These are phyloP conservation scores for Erodium trifolium DNA, from an alignment of 441 rosid species.

Conservation along the genomic window DNA sequence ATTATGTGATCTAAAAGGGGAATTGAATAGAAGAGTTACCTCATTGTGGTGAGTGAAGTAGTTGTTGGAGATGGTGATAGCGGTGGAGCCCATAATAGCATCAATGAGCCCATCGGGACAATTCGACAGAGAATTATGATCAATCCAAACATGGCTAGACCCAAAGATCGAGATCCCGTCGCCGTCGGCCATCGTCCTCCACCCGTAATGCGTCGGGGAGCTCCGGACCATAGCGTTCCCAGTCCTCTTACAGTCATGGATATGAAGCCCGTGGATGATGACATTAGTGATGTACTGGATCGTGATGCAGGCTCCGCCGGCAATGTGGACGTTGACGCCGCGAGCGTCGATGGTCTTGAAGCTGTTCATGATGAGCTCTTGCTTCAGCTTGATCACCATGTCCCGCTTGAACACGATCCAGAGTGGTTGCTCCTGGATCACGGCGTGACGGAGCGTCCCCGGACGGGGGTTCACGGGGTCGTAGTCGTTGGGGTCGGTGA, in stretches of 20 bases:
- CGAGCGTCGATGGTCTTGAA: conserved; percentile 47
- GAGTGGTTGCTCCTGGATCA: conserved; percentile 67
- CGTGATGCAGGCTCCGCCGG: conserved; percentile 80
- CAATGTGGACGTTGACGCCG: conserved; percentile 75
- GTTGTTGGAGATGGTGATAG: conserved; percentile 87
- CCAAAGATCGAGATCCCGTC: conserved; percentile 84
- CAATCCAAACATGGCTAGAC: conserved; percentile 87
- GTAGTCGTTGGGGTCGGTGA: conserved; percentile 64
- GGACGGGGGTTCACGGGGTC: conserved; percentile 87
- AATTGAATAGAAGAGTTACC: conserved; percentile 26
- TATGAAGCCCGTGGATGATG: conserved; percentile 75
- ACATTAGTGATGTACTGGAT: conserved; percentile 77
- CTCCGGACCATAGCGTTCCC: conserved; percentile 93
- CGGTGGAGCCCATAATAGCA: conserved; percentile 92
- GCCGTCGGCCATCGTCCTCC: conserved; percentile 94
- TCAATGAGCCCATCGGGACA: conserved; percentile 95
- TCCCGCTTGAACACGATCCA: conserved; percentile 90
- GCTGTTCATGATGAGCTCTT: conserved; percentile 63
- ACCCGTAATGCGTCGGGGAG: conserved; percentile 68
- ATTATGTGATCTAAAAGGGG: too few relatives aligned
- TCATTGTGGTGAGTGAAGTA: conserved; percentile 88
- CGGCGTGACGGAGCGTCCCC: conserved; percentile 87
- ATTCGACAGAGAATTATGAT: conserved; percentile 78
- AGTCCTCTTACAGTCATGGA: conserved; percentile 79
- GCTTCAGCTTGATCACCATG: conserved; percentile 80